These are phyloP conservation scores for Ustilago crameri DNA, from an alignment of 1,284 basidiomycete species.

Conservation along the genomic window DNA sequence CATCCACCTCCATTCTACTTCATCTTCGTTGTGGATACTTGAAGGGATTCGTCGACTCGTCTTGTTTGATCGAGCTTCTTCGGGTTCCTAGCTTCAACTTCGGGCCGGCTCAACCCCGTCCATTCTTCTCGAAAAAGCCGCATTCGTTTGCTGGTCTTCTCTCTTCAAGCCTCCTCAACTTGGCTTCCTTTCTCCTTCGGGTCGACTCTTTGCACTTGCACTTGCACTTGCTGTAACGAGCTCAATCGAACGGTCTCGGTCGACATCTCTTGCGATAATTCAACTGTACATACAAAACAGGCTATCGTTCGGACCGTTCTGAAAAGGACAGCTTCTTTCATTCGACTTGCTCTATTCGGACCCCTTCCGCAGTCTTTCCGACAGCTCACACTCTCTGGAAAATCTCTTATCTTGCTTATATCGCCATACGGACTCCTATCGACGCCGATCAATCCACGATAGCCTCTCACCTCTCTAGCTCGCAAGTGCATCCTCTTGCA, in stretches of 20 bases:
- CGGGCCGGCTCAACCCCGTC: constrained; percentile 46
- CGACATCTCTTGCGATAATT: too few species aligned
- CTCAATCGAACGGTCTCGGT: neutral
- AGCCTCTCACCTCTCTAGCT: neutral
- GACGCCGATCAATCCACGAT: neutral
- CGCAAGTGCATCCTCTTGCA: neutral
- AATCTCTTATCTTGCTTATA: neutral
- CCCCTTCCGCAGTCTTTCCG: neutral
- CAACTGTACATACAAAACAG: constrained; percentile 5
- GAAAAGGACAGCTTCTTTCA: neutral
- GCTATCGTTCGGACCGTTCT: neutral
- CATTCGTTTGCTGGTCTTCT: constrained; percentile 17
- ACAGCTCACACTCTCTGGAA: constrained; percentile 3
- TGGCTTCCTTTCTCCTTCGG: constrained; percentile 6
- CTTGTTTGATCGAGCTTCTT: neutral
- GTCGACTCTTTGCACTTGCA: constrained; percentile 3
- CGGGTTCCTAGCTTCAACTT: neutral
- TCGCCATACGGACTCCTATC: neutral
- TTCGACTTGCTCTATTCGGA: constrained; percentile 6
- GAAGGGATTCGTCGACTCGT: constrained; percentile 8
- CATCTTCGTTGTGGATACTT: constrained; percentile 11
- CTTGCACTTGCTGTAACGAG: constrained; percentile 3
- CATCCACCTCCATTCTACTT: constrained; percentile 4
- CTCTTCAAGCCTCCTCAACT: constrained; percentile 19
- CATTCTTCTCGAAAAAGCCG: constrained; percentile 7